Evolutionary conservation across 441 rosid species (phyloP), one percentile per base, ranked within the genome.

Genomic region (Gossypium schwendimanii): DNA sequence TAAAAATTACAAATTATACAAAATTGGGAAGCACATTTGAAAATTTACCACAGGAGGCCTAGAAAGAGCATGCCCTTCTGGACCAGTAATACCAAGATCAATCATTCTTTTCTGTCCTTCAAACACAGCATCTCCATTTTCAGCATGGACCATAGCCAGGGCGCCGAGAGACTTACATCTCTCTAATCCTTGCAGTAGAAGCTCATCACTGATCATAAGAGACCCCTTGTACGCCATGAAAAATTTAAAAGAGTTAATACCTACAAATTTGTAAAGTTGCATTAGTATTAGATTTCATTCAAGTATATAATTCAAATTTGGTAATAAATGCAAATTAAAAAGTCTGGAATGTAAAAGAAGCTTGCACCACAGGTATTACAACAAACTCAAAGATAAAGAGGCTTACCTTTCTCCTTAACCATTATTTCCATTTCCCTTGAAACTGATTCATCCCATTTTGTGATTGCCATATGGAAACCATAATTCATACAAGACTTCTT

Each of bases 111-210:
- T 84, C 81, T 95, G 99, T 60, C 99, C 99, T 87, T 89, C 97
- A 49, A 85, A 85, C 2, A 92, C 99, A 33, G 93, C 99, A 86
- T 95, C 98, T 65, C 99, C 98, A 80, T 95, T 92, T 90, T 95
- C 99, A 65, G 98, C 98, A 81, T 95, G 99, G 76, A 95, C 99
- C 99, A 95, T 95, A 21, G 98, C 91, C 80, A 95, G 77, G 78
- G 98, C 99, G 74, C 99, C 99, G 15, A 95, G 93, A 72, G 95
- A 85, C 81, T 92, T 95, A 78, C 99, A 95, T 78, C 76, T 83
- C 84, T 87, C 84, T 20, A 95, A 77, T 58, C 98, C 99, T 81
- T 87, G 87, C 65, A 95, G 61, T 39, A 95, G 86, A 72, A 95
- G 90, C 74, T 89, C 98, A 52, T 94, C 99, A 39, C 73, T 87